Base-by-base conservation (phyloP, 2,329 filamentous ascomycete species). In the Colletotrichum gloeosporioides region DNA sequence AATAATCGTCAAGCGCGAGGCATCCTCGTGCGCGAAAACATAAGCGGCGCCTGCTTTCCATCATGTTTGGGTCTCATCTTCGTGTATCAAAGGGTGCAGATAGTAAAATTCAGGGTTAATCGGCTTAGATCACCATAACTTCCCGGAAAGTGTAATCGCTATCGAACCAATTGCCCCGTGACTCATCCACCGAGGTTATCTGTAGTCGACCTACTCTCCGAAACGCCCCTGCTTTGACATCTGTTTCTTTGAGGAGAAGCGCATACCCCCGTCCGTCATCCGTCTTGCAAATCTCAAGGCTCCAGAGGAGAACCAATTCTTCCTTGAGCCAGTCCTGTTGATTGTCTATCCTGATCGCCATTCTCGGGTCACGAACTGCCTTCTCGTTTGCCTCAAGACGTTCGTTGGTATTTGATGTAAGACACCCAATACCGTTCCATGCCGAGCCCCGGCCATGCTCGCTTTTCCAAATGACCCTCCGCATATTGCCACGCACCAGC, bases 231-330 rank as follows among this genome's bases (percentile, higher is more conserved):
- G 1, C 27, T 4, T 2, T 16, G 18, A 1, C 22, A 2, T 27
- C 49, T 25, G 32, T 0, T 16, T 39, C 49, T 2, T 5, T 6
- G 0, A 69, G 22, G 1, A 69, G 32, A 22, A 69, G 53, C 8
- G 31, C 53, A 29, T 69, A 69, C 8, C 66, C 66, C 9, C 22
- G 15, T 7, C 49, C 66, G 1, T 39, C 53, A 8, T 39, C 49
- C 3, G 66, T 27, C 44, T 69, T 69, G 49, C 66, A 69, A 27
- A 69, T 69, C 10, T 69, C 66, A 18, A 69, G 18, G 27, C 66
- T 69, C 66, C 53, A 69, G 3, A 69, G 53, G 9, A 29, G 31
- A 34, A 53, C n/a, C 18, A 16, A 27, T 10, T 67, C 66, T 59
- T 53, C 16, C 13, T 27, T 9, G 12, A 25, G 66, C 53, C 49